Conservation (phyloP, 176 grass and related monocot species). For the Secale cereale region DNA sequence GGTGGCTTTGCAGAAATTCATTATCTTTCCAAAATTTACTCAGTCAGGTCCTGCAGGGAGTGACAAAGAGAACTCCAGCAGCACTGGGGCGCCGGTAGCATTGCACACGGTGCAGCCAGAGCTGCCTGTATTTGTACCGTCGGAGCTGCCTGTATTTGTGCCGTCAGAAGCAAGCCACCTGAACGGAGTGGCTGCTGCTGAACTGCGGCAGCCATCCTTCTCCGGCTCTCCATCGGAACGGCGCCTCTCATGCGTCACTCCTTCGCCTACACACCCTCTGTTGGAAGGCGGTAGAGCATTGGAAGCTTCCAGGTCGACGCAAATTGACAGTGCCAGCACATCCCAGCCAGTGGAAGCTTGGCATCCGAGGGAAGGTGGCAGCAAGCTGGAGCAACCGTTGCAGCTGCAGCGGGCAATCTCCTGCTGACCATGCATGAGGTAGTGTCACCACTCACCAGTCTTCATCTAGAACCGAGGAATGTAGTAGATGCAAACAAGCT, state of each 20-base stretch:
- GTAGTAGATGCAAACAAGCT: neutral
- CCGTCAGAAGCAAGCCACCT: conserved; percentile 29
- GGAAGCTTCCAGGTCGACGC: conserved; percentile 13
- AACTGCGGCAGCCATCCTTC: conserved; percentile 10
- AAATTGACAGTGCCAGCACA: neutral
- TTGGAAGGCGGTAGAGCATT: neutral
- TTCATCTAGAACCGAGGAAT: neutral
- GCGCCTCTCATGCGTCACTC: conserved; percentile 31
- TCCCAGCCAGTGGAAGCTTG: neutral
- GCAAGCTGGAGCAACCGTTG: conserved; percentile 13
- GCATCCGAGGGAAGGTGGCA: conserved; percentile 2
- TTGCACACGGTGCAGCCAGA: conserved; percentile 24
- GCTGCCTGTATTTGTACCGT: conserved; percentile 22
- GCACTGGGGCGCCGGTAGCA: conserved; percentile 28
- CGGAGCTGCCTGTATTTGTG: neutral
- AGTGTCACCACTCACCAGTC: neutral
- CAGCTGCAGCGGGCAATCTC: conserved; percentile 20
- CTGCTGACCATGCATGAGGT: conserved; percentile 34
- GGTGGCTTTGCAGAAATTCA: conserved; percentile 30
- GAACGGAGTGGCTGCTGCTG: conserved; percentile 31
- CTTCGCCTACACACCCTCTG: conserved; percentile 44
- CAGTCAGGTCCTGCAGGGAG: conserved; percentile 70
- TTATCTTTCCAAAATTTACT: conserved; percentile 51
- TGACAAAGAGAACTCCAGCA: conserved; percentile 33
- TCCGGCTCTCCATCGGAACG: conserved; percentile 34